These are phyloP conservation scores for Tulasnella sp. DNA, from an alignment of 768 basidiomycete genomes.

Conservation along the genomic window DNA sequence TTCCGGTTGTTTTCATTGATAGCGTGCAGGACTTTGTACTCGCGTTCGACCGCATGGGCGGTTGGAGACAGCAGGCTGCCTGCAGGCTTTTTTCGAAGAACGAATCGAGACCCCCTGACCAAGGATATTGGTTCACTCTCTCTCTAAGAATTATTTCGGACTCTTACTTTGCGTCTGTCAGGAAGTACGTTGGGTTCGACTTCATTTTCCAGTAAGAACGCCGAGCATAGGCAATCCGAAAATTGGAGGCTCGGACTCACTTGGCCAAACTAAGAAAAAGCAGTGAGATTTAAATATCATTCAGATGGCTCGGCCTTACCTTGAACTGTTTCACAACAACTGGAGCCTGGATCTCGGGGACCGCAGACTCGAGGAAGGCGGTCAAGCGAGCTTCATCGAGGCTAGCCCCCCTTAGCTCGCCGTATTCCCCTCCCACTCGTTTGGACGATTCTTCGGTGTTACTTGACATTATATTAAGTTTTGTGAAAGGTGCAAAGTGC, in stretches of 20 bases:
- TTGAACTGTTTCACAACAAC: slow-evolving; percentile 91
- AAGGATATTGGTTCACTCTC: neutral
- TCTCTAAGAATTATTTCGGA: slow-evolving; percentile 22
- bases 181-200: slow-evolving; percentile 97
- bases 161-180: slow-evolving; percentile 72
- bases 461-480: neutral
- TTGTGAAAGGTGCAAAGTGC: no score
- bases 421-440: slow-evolving; percentile 71
- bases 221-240: neutral
- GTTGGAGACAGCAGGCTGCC: slow-evolving; percentile 86
- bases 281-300: slow-evolving; percentile 16
- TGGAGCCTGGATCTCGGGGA: slow-evolving; percentile 61
- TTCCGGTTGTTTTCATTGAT: slow-evolving; percentile 72
- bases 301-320: slow-evolving; percentile 50
- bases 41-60: slow-evolving; percentile 94
- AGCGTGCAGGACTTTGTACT: slow-evolving; percentile 79
- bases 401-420: slow-evolving; percentile 60
- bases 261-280: slow-evolving; percentile 73
- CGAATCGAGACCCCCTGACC: slow-evolving; percentile 63
- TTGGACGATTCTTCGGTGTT: neutral
- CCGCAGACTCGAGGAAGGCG: slow-evolving; percentile 61
- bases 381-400: slow-evolving; percentile 70
- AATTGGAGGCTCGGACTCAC: slow-evolving; percentile 49
- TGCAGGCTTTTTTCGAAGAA: slow-evolving; percentile 90
- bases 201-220: slow-evolving; percentile 42